Conservation (phyloP, 2,329 filamentous ascomycete species). For the Passalora sequoiae region DNA sequence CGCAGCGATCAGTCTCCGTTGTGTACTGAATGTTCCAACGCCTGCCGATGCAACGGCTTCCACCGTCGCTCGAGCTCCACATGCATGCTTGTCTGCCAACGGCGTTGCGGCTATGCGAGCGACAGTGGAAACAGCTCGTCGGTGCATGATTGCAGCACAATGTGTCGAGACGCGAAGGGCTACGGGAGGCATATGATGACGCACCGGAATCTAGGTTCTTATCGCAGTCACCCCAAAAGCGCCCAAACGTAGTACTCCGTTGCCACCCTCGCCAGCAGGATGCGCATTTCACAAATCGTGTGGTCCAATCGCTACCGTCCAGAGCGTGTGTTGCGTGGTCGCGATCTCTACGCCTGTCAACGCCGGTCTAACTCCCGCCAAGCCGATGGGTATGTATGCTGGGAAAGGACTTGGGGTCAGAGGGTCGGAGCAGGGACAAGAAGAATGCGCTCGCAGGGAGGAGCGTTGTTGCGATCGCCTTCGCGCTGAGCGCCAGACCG, state of each 20-base stretch:
- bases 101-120: background rate
- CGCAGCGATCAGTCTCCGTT: background rate
- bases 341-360: background rate
- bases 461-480: background rate
- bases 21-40: background rate
- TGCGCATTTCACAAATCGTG: constrained; percentile 3
- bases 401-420: background rate
- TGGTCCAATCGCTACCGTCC: background rate
- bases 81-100: background rate
- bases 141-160: background rate
- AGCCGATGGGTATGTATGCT: background rate
- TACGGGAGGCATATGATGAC: background rate
- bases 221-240: background rate
- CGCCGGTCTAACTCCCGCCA: background rate
- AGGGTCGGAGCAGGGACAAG: background rate
- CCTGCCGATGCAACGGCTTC: background rate
- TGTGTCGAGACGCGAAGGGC: background rate
- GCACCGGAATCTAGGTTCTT: background rate
- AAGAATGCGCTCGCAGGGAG: background rate
- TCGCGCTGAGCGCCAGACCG: background rate
- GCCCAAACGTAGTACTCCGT: constrained; percentile 2
- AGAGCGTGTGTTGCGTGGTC: background rate
- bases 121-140: background rate
- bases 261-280: background rate
- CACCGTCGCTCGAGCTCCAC: background rate